These are phyloP conservation scores for Pythium coloratum DNA, from an alignment of 352 stramenopile species.

Conservation along the genomic window DNA sequence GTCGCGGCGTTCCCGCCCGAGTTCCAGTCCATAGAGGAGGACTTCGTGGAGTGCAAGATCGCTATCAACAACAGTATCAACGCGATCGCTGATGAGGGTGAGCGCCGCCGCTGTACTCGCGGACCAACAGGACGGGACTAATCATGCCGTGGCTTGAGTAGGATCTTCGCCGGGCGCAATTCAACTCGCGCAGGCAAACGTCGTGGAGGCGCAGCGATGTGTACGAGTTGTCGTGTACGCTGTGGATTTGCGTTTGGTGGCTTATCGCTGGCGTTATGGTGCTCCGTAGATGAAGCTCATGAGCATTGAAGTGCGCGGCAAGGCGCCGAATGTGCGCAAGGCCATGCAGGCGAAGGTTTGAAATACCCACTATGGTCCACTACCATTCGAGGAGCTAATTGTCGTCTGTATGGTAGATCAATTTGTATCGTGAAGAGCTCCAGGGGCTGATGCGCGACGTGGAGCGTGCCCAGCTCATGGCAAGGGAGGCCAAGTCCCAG, in stretches of 20 bases:
- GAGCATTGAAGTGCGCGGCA: constrained; percentile 71
- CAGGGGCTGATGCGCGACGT: constrained; percentile 67
- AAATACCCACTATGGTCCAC: background rate
- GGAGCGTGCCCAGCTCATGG: constrained; percentile 70
- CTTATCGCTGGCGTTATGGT: background rate
- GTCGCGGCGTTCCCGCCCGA: constrained; percentile 43
- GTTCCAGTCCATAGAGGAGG: constrained; percentile 72
- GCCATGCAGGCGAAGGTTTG: constrained; percentile 73
- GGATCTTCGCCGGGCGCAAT: constrained; percentile 40
- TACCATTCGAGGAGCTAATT: background rate
- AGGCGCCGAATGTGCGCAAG: constrained; percentile 57
- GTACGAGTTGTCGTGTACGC: constrained; percentile 29
- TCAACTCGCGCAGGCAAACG: constrained; percentile 55
- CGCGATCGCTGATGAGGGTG: constrained; percentile 57
- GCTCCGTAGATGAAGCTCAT: constrained; percentile 73
- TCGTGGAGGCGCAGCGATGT: constrained; percentile 75
- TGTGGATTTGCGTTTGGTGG: background rate
- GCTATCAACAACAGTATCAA: constrained; percentile 80
- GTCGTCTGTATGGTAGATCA: constrained; percentile 10
- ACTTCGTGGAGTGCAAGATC: constrained; percentile 84
- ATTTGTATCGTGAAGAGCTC: constrained; percentile 47
- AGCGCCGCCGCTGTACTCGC: background rate
- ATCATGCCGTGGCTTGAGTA: background rate
- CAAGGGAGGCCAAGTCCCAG: constrained; percentile 42
- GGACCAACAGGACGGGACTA: background rate